Conservation (phyloP, 176 grass and related monocot species). For the Aegilops bicornis region DNA sequence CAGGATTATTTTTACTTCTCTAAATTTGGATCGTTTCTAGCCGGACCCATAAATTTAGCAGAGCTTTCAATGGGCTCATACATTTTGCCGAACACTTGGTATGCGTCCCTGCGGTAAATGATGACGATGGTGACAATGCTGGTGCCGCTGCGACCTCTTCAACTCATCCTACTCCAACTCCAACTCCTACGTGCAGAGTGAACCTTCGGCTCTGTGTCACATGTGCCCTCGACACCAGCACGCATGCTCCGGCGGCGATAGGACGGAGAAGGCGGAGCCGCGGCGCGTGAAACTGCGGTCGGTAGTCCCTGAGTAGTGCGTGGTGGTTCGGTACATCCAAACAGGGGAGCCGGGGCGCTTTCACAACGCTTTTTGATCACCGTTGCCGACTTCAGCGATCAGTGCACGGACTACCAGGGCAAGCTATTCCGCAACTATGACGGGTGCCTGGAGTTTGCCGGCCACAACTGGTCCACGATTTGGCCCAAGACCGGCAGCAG, state of each 20-base stretch:
- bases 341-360: conserved; percentile 57
- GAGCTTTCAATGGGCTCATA: too few species aligned
- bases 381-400: conserved; percentile 74
- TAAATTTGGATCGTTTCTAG: too few species aligned
- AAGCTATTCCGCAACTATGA: conserved; percentile 46
- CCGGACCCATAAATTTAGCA: too few species aligned
- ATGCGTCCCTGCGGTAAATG: too few species aligned
- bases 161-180: too few species aligned
- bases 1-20: too few species aligned
- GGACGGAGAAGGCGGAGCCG: neutral
- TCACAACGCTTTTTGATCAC: conserved; percentile 63
- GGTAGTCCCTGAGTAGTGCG: conserved; percentile 44
- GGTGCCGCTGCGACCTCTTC: neutral
- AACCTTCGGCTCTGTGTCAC: too few species aligned
- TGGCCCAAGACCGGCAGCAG: conserved; percentile 62
- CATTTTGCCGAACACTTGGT: too few species aligned
- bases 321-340: conserved; percentile 50
- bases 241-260: neutral
- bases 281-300: conserved; percentile 51
- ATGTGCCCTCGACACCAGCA: too few species aligned
- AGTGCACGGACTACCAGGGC: conserved; percentile 76
- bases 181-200: too few species aligned
- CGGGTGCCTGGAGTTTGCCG: conserved; percentile 43
- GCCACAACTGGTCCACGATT: conserved; percentile 44
- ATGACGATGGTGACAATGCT: too few species aligned